phyloP scores from a whole-genome alignment of 208 protist species.

The Phytomonas sp. region DNA sequence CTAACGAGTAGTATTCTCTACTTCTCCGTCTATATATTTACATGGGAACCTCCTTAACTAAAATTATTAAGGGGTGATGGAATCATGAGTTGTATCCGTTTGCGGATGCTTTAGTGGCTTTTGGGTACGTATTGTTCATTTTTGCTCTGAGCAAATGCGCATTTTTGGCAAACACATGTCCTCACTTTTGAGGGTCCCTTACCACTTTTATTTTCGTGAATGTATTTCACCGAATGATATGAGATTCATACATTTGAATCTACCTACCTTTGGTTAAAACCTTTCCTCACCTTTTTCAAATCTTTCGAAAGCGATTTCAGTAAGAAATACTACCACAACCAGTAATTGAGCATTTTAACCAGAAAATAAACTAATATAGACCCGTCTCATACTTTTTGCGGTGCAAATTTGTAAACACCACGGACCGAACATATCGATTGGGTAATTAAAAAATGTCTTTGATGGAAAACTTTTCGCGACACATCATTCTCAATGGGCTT shows the following conservation, averaged over 20 bases:
- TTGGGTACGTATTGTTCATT: neutral
- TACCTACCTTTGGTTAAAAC: neutral
- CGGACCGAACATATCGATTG: neutral
- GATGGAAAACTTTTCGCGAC: conserved; percentile 40
- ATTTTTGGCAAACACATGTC: conserved; percentile 9
- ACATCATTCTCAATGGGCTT: conserved; percentile 77
- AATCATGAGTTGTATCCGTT: neutral
- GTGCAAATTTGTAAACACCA: neutral
- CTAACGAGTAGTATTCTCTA: neutral
- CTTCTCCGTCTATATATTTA: neutral
- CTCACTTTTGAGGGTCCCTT: neutral
- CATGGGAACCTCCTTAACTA: conserved; percentile 9
- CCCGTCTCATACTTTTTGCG: neutral
- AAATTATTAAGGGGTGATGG: neutral
- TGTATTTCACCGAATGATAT: neutral
- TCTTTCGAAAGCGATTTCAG: neutral
- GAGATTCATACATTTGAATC: neutral
- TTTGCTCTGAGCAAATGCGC: conserved; percentile 4
- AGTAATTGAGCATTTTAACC: too few species aligned
- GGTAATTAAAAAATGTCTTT: neutral
- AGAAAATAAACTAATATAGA: too few species aligned
- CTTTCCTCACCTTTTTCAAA: neutral
- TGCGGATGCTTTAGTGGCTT: neutral
- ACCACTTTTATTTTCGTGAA: neutral
- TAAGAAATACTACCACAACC: too few species aligned